Conservation (phyloP, 129 eudicot genomes). For the Artemisia tridentata region DNA sequence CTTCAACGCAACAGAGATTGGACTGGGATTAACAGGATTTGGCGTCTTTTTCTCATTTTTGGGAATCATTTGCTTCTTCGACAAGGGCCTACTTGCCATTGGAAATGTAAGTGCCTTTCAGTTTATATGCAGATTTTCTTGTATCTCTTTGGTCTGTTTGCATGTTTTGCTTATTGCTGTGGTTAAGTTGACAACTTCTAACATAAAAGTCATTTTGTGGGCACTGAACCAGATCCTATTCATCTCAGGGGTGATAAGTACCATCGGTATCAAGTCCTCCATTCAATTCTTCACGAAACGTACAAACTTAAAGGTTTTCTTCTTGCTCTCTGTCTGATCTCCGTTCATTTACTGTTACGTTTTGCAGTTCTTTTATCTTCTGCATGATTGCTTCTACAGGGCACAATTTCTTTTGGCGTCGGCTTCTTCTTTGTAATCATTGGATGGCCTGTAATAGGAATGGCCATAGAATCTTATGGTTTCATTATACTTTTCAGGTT, state of each 20-base stretch:
- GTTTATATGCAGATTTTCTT: not conserved
- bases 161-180: conserved; percentile 15
- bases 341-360: not conserved
- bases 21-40: conserved; percentile 80
- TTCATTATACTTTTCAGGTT: conserved; percentile 82
- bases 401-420: conserved; percentile 67
- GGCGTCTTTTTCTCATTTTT: conserved; percentile 73
- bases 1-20: conserved; percentile 53
- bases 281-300: conserved; percentile 75
- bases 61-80: conserved; percentile 75
- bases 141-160: not conserved
- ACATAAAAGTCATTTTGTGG: conserved; percentile 29
- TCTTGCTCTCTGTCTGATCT: no score
- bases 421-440: conserved; percentile 80
- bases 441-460: conserved; percentile 85
- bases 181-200: conserved; percentile 17
- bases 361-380: not conserved
- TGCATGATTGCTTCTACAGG: conserved; percentile 36
- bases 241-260: conserved; percentile 72
- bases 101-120: conserved; percentile 55
- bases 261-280: conserved; percentile 79
- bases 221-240: conserved; percentile 59
- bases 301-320: conserved; percentile 57
- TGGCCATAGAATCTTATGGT: conserved; percentile 79
- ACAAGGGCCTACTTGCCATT: conserved; percentile 76